Evolutionary conservation across 2,329 filamentous ascomycete species (phyloP).

Genomic region (Nigrospora osmanthi): DNA sequence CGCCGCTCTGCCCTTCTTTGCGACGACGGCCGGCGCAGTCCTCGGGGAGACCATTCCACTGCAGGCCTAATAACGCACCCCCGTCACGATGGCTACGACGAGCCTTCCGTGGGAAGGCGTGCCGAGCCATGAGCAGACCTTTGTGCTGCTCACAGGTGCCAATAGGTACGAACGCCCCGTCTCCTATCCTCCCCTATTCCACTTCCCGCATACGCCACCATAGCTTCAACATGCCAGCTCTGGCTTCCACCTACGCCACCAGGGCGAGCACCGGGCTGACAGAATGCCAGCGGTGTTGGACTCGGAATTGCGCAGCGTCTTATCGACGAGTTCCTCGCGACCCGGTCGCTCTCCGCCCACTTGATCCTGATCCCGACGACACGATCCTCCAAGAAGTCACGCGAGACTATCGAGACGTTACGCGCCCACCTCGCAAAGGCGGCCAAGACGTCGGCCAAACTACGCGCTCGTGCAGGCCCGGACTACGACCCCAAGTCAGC

Average conservation of each 20-base stretch:
- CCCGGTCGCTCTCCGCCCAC: slow-evolving; percentile 56
- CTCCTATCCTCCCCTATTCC: too few species aligned
- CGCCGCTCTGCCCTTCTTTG: too few species aligned
- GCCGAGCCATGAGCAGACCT: slow-evolving; percentile 21
- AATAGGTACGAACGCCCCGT: slow-evolving; percentile 17
- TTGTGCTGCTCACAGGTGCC: slow-evolving; percentile 22
- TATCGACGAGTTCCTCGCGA: slow-evolving; percentile 80
- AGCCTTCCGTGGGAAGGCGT: slow-evolving; percentile 18
- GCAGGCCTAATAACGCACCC: too few species aligned
- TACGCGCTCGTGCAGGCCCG: slow-evolving; percentile 28
- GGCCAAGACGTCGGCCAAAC: slow-evolving; percentile 28
- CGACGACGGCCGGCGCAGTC: too few species aligned
- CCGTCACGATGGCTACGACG: too few species aligned
- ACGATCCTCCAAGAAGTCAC: slow-evolving; percentile 65
- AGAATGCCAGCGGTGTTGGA: slow-evolving; percentile 64
- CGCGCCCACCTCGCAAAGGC: slow-evolving; percentile 51
- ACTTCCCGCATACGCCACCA: too few species aligned
- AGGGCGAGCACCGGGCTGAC: background rate
- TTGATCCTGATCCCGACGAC: slow-evolving; percentile 81
- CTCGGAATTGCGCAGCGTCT: slow-evolving; percentile 76
- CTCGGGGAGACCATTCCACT: too few species aligned
- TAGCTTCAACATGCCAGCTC: too few species aligned
- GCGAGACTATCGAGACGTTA: slow-evolving; percentile 60
- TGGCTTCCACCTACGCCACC: too few species aligned
- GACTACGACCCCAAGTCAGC: slow-evolving; percentile 32